Base-by-base conservation (phyloP, 2,329 filamentous ascomycete genomes). In the Alternaria arbusti region DNA sequence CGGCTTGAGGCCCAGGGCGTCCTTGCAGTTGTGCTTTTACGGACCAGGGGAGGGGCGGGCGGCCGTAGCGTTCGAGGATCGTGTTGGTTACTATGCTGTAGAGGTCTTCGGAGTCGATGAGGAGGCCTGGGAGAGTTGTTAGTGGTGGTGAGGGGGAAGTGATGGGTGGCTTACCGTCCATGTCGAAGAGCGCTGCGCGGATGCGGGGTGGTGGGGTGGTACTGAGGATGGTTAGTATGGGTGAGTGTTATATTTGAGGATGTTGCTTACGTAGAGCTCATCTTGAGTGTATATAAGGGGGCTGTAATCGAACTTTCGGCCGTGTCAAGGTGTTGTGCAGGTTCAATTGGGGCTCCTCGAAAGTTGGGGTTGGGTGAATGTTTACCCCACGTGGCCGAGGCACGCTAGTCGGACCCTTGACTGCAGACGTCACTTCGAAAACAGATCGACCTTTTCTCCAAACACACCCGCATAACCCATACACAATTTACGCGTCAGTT, bases 181-280 rank as follows among this genome's bases (percentile, higher is more conserved):
- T 97, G 84, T 99, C 96, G 80, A 99, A 98, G 69, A 99, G 90
- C 81, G 94, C 97, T 71, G 95, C 96, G 71, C 94, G 88, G 63
- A 98, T 86, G 89, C 20, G 92, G 91, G 80, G 94, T 90, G 77
- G 73, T 59, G 72, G 67, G 64, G 66, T 66, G 13, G 50, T 70
- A 46, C 68, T 68, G 17, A 7, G 11, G 30, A 15, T 45, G 36
- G 60, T 60, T 49, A 59, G 55, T 13, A 61, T 22, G 7, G 11
- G 1, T 5, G 44, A 13, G 20, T 6, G 47, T 11, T 25, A 8
- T 10, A 44, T 52, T 17, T 5, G 28, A 15, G 23, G 15, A 7
- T 4, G 22, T 5, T 15, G 44, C 17, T 13, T 68, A 70, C 70
- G 54, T 63, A 30, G 68, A 67, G 50, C 54, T 56, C 71, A 73